Base-by-base conservation (phyloP, 306 rosid species). In the Hippophae gyantsensis region DNA sequence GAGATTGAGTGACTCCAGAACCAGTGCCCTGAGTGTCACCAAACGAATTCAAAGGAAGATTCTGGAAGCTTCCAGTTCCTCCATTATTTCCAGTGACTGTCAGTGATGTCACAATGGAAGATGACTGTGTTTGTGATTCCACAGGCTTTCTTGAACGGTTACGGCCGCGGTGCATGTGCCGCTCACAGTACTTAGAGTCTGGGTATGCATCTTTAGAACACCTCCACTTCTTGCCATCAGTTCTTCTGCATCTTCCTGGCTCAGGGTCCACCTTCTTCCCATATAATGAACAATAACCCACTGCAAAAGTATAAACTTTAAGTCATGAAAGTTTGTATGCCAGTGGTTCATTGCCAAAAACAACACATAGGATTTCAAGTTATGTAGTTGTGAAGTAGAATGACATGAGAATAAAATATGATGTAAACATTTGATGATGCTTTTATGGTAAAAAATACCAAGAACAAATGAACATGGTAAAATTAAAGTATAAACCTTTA, bases 81-180 rank as follows among this genome's bases (percentile, higher is more conserved):
- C 72, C 62, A 60, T 65, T 61, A 74, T 65, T 63, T 58, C 70
- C 73, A 41, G 80, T 65, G 65, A 52, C 89, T 62, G 72, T 78
- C 73, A 76, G 63, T 47, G 94, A 77, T 65, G 89, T 64, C 69
- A 70, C 82, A 61, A 81, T 54, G 48, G 87, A 74, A 13, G 89
- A 68, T 18, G 89, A 72, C 65, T 74, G 79, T 48, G 84, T 76
- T 78, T 79, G 90, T 63, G 96, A 75, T 89, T 89, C 96, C 96
- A 89, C 96, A 85, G 90, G 96, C 96, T 89, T 89, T 89, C 96
- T 89, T 89, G 96, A 89, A 89, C 96, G 96, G 80, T 81, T 81
- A 65, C 96, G 96, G 58, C 94, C 94, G 56, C 96, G 90, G 58
- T 85, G 81, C 96, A 85, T 89, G 58, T 89, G 96, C 68, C 96